A percentile compares a stretch with the other conserved stretches of the same genome.
Evolutionary conservation across 164 flowering plant species (phyloP).

Genomic region (Aristolochia fimbriata): DNA sequence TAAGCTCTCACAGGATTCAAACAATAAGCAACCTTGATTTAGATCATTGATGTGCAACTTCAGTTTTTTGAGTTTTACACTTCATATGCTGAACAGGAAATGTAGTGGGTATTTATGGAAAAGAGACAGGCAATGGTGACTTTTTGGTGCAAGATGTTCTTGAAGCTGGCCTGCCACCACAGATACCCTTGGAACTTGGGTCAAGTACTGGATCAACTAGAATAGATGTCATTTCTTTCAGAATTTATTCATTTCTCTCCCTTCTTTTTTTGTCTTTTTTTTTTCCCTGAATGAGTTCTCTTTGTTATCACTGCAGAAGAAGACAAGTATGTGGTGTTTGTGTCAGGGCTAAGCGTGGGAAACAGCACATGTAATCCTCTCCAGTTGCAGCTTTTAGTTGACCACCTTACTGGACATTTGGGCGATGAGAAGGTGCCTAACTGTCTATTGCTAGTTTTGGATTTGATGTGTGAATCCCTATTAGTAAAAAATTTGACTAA

Average conservation of each 20-base stretch:
- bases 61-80: no score
- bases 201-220: slow-evolving; percentile 27
- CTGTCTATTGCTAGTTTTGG: slow-evolving; percentile 3
- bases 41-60: no score
- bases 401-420: slow-evolving; percentile 92
- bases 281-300: neutral
- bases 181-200: slow-evolving; percentile 41
- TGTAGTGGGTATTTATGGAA: slow-evolving; percentile 88
- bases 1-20: no score
- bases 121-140: slow-evolving; percentile 66
- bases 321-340: slow-evolving; percentile 82
- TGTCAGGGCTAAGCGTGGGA: slow-evolving; percentile 81
- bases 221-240: neutral
- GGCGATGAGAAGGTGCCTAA: slow-evolving; percentile 75
- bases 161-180: slow-evolving; percentile 87
- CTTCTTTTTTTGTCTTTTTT: neutral
- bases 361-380: slow-evolving; percentile 66
- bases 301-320: slow-evolving; percentile 47
- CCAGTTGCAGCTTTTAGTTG: slow-evolving; percentile 82
- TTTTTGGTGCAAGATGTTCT: slow-evolving; percentile 74
- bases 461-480: neutral
- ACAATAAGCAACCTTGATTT: no score
- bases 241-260: neutral
- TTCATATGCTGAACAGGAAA: slow-evolving; percentile 33
- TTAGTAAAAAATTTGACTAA: neutral